These are phyloP conservation scores for Sisymbrium irio DNA, from an alignment of 345 rosid species.

Conservation along the genomic window DNA sequence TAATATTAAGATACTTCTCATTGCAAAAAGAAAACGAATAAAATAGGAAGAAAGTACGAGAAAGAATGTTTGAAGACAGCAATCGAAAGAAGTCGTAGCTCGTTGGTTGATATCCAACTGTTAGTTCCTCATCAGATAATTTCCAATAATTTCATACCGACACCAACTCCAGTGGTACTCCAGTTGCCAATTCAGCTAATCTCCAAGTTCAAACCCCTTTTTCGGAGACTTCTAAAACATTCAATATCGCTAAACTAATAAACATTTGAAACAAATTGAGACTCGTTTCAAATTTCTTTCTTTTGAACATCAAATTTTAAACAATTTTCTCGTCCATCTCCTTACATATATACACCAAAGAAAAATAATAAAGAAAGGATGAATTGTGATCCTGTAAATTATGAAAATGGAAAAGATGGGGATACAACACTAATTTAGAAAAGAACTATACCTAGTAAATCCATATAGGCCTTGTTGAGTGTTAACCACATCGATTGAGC, in stretches of 20 bases:
- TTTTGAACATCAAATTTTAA: neutral
- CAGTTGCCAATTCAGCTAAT: conserved; percentile 16
- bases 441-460: neutral
- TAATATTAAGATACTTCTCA: neutral
- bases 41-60: neutral
- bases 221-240: neutral
- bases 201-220: neutral
- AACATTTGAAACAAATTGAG: neutral
- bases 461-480: neutral
- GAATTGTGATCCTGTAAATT: neutral
- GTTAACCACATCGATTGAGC: too few relatives aligned
- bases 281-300: neutral
- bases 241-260: neutral
- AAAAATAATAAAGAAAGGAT: neutral
- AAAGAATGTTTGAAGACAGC: conserved; percentile 12
- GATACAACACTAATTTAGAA: neutral
- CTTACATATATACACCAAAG: neutral
- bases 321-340: neutral
- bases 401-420: neutral
- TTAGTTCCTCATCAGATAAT: neutral
- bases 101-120: conserved; percentile 20
- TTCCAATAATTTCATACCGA: conserved; percentile 7
- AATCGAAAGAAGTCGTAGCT: neutral
- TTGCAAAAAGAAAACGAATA: neutral
- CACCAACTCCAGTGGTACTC: conserved; percentile 23